These are phyloP conservation scores for Pseudogymnoascus sp. DNA, from an alignment of 2,329 filamentous ascomycete genomes.

Conservation along the genomic window DNA sequence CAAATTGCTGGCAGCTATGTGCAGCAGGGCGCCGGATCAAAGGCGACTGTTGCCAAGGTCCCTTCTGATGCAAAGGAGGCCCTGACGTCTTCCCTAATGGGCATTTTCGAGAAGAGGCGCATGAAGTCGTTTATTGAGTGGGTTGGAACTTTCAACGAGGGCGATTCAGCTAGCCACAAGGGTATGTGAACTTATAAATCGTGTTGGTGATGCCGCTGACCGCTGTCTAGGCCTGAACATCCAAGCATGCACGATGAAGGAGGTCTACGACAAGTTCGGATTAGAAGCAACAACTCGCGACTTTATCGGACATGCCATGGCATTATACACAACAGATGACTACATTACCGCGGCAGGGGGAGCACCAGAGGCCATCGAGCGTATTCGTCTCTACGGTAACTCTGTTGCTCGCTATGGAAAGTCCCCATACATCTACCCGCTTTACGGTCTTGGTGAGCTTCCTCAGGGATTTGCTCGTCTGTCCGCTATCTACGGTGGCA, in stretches of 20 bases:
- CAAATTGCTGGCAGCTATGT: conserved; percentile 95
- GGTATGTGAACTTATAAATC: conserved; percentile 44
- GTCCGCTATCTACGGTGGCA: conserved; percentile 96
- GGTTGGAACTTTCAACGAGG: conserved; percentile 77
- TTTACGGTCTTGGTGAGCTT: conserved; percentile 94
- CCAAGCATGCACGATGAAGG: conserved; percentile 77
- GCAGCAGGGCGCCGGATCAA: conserved; percentile 73
- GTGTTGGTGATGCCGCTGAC: conserved; percentile 18
- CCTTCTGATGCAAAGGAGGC: conserved; percentile 88
- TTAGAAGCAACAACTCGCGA: conserved; percentile 84
- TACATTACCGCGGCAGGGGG: conserved; percentile 68
- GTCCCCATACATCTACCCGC: conserved; percentile 97
- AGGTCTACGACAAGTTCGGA: conserved; percentile 97
- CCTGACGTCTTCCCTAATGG: conserved; percentile 88
- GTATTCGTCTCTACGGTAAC: conserved; percentile 93
- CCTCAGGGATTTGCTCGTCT: conserved; percentile 96
- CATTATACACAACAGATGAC: conserved; percentile 81
- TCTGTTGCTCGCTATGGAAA: conserved; percentile 97
- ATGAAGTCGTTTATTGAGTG: conserved; percentile 96
- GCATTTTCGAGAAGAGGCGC: conserved; percentile 92
- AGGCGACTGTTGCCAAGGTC: conserved; percentile 92
- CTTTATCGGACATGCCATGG: conserved; percentile 98
- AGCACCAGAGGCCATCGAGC: conserved; percentile 78
- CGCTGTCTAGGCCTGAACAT: conserved; percentile 63
- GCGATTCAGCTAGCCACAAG: conserved; percentile 80